Evolutionary conservation across 2,329 filamentous ascomycete species (phyloP).

Genomic region (Helicocarpus griseus): DNA sequence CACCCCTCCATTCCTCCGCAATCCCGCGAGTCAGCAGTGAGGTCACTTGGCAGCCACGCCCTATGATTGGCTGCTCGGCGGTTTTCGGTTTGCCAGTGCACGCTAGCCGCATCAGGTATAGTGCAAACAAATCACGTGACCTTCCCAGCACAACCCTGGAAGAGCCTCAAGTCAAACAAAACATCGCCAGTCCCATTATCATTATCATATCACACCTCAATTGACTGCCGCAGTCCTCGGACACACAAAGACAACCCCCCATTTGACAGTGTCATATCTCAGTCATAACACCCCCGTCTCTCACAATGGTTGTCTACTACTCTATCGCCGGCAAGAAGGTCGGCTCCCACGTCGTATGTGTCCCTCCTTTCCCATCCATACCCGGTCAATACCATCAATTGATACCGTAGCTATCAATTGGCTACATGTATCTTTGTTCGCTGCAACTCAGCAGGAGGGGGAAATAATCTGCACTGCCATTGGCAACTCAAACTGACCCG

Average conservation of each 20-base stretch:
- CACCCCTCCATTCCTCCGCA: background rate
- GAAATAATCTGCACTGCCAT: background rate
- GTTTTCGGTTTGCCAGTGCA: slow-evolving; percentile 1
- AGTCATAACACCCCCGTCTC: too few species aligned
- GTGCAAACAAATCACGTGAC: slow-evolving; percentile 6
- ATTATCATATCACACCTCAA: background rate
- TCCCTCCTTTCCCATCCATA: slow-evolving; percentile 4
- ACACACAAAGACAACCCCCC: slow-evolving; percentile 6
- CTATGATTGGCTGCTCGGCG: slow-evolving; percentile 8
- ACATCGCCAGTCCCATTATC: background rate
- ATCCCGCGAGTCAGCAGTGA: background rate
- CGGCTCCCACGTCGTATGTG: slow-evolving; percentile 43
- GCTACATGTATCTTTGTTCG: background rate
- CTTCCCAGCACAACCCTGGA: too few species aligned
- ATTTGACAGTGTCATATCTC: too few species aligned
- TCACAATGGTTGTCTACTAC: slow-evolving; percentile 45
- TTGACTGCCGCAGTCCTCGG: background rate
- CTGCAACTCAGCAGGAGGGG: background rate
- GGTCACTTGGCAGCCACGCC: background rate
- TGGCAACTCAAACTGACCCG: background rate
- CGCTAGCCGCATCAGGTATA: slow-evolving; percentile 5
- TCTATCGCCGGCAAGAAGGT: slow-evolving; percentile 43
- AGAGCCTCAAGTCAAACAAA: background rate
- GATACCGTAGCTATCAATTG: background rate
- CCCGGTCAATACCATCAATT: background rate